Evolutionary conservation across 148 eudicot species (phyloP).

Genomic region (Fagopyrum tataricum): DNA sequence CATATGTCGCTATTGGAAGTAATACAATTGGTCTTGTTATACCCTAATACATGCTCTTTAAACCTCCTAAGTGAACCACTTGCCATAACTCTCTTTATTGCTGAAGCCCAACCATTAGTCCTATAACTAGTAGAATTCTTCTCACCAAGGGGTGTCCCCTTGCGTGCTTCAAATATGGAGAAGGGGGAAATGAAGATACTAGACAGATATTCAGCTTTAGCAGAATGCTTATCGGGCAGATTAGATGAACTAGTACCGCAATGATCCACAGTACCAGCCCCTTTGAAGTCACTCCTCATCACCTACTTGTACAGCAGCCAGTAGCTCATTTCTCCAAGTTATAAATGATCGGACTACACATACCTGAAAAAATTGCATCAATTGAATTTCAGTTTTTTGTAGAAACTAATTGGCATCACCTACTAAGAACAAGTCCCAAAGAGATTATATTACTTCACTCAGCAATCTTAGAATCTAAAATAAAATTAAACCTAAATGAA

Average conservation of each 20-base stretch:
- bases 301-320: conserved; percentile 36
- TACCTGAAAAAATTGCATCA: neutral
- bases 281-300: conserved; percentile 53
- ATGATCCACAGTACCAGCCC: conserved; percentile 28
- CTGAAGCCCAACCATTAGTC: conserved; percentile 56
- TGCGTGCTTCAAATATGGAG: conserved; percentile 42
- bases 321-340: conserved; percentile 1
- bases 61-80: conserved; percentile 82
- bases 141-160: conserved; percentile 26
- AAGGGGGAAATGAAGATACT: conserved; percentile 46
- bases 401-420: neutral
- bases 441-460: neutral
- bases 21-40: conserved; percentile 36
- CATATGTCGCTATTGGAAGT: conserved; percentile 73
- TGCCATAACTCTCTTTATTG: conserved; percentile 68
- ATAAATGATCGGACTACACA: neutral
- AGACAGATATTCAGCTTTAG: conserved; percentile 40
- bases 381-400: neutral
- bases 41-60: conserved; percentile 62
- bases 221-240: conserved; percentile 30
- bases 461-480: neutral
- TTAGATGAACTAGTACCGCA: conserved; percentile 31
- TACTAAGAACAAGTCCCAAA: neutral
- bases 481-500: neutral
- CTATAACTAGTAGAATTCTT: conserved; percentile 33